Evolutionary conservation across 768 basidiomycete species (phyloP), one percentile per base, ranked within the genome.

Genomic region (Suillus subaureus): DNA sequence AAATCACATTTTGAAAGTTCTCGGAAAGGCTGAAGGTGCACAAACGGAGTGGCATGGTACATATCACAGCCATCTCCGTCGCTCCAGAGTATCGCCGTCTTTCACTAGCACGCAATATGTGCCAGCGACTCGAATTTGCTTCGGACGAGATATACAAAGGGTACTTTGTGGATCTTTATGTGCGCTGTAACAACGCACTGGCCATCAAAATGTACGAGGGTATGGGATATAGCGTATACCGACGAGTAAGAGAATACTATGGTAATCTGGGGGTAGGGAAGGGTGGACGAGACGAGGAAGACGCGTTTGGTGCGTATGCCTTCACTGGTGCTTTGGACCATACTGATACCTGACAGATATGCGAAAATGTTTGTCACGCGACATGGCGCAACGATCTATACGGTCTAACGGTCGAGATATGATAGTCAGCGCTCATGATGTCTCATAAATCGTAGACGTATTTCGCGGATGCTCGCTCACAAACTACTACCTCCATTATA

Each of bases 131-230:
- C 54, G 97, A 99, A 76, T 82, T 85, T 70, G 90, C 94, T 9
- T 94, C 93, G 1, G 90, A 96, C 75, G 84, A 88, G 66, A 84
- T 83, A 31, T 92, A 95, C 81, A 86, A 86, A 67, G 93, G 89
- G 4, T 92, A 87, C 84, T 98, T 97, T 72, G 95, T 99, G 57
- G 97, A 99, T 78, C 85, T 99, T 26, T 99, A 95, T 74, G 97
- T 99, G 64, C 88, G 97, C 61, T 95, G 93, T 71, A 89, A 89
- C 66, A 97, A 97, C 70, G 71, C 77, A 3, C 82, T 94, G 26
- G 97, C 97, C 23, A 93, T 97, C 66, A 83, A 81, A 23, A 91
- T 99, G 91, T 98, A 99, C 73, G 94, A 99, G 75, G 84, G 88
- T 47, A 80, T 98, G 73, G 96, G 94, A 13, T 99, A 99, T 71